Evolutionary conservation across 768 basidiomycete genomes (phyloP), one percentile per base, ranked within the genome.

Genomic region (Lanmaoa rubissima): DNA sequence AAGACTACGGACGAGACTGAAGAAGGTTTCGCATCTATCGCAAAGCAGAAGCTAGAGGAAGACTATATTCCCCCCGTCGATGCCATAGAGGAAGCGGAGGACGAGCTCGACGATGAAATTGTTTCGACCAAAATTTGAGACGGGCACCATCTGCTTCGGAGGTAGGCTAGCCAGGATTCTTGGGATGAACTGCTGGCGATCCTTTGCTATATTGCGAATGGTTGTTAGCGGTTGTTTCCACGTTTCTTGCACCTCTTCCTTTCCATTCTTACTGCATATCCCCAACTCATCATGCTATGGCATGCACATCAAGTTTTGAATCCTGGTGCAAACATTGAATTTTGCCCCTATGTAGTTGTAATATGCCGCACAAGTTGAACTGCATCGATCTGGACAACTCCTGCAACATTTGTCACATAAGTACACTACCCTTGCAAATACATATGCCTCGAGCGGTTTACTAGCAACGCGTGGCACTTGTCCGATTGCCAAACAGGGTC

Each of bases 11-110:
- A 82, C 36, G 78, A 80, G 56, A 82, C 79, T 5, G 76, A 76
- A 51, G 76, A 75, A 47, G 80, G 81, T n/a, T 82, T 82, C 46
- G 80, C 82, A 31, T 63, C 70, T 4, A 67, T 78, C 11, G 79
- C 78, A 13, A 68, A 69, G 47, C 64, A 65, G 26, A 76, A 70
- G 43, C 47, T 72, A 43, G 65, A 61, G 32, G 67, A 72, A 48
- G 64, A 66, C 21, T 60, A 58, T 44, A 48, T 55, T 17, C 63
- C 62, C 26, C 24, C 48, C 12, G 35, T n/a, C 26, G 62, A 58
- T 17, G 46, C 42, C 13, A 36, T 35, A 35, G 69, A 65, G 13
- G 68, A 68, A 32, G 55, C 44, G 13, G 62, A 61, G 31, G 60
- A 63, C 12, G 62, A 62, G 21, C 59, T 40, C 16, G 56, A 58